Percentiles rank a stretch among this genome's conserved stretches.
These are phyloP conservation scores for Alternaria ventricosa DNA, from an alignment of 2,329 filamentous ascomycete genomes.

Conservation along the genomic window DNA sequence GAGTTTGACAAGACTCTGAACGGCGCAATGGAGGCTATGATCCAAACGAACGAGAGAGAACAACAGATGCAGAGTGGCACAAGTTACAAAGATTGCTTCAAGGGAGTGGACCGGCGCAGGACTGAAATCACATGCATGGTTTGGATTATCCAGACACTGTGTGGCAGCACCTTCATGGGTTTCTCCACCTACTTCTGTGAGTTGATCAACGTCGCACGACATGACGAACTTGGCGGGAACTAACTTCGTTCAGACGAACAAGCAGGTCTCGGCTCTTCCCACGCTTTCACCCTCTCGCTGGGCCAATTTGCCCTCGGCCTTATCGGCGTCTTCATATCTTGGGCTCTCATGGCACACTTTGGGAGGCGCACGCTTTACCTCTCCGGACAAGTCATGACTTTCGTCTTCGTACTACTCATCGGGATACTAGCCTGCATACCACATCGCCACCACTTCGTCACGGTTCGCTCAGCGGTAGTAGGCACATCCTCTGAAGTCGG, in stretches of 20 bases:
- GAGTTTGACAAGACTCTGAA: constrained; percentile 6
- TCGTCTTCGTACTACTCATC: constrained; percentile 73
- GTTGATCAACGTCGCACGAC: neutral
- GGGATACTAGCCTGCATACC: constrained; percentile 3
- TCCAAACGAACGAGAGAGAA: constrained; percentile 80
- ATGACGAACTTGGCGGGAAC: neutral
- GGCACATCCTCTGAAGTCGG: neutral
- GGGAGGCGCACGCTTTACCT: constrained; percentile 77
- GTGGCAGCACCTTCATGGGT: constrained; percentile 30
- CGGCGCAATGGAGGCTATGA: constrained; percentile 65
- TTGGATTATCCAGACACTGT: constrained; percentile 52
- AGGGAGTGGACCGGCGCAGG: constrained; percentile 74
- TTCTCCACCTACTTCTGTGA: constrained; percentile 51
- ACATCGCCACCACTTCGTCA: constrained; percentile 50
- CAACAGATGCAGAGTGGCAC: constrained; percentile 68
- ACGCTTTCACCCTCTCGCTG: constrained; percentile 9
- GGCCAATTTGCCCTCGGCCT: constrained; percentile 24
- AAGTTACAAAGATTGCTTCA: constrained; percentile 81
- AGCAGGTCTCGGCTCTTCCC: constrained; percentile 12
- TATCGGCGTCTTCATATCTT: constrained; percentile 71
- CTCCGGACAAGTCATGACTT: constrained; percentile 59
- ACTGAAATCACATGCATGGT: constrained; percentile 69
- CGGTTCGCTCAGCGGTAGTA: neutral
- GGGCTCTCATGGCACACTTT: constrained; percentile 78
- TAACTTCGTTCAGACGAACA: constrained; percentile 19